A percentile compares a stretch with the other conserved stretches of the same genome.
phyloP scores from a whole-genome alignment of 176 grass and related monocot genomes.

The Oryza punctata region DNA sequence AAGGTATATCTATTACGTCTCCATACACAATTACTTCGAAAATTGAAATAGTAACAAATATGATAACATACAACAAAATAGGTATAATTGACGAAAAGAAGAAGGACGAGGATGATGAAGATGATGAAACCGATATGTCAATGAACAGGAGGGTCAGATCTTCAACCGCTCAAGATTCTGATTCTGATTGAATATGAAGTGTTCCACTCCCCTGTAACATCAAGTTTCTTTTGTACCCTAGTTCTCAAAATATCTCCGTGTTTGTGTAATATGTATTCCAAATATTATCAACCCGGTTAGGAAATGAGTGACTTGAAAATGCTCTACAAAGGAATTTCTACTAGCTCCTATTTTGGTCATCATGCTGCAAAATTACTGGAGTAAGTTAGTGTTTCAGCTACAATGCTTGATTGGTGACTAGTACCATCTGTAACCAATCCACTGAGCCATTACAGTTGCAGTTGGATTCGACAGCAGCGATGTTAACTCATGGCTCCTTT shows the following conservation, averaged over 20 bases:
- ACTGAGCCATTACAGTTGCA: no score
- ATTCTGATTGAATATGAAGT: constrained; percentile 63
- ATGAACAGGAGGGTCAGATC: constrained; percentile 75
- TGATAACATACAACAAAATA: constrained; percentile 27
- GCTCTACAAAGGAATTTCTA: neutral
- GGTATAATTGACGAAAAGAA: constrained; percentile 92
- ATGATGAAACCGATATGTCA: constrained; percentile 46
- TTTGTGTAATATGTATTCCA: neutral
- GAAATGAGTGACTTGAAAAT: neutral
- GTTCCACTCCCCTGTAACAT: neutral
- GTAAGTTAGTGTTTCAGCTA: no score
- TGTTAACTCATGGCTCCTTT: no score
- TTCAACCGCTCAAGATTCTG: constrained; percentile 62
- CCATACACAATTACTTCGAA: neutral
- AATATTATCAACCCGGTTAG: constrained; percentile 15
- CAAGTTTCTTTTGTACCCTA: constrained; percentile 19
- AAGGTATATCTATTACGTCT: constrained; percentile 47
- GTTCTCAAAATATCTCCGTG: neutral
- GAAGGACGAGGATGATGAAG: constrained; percentile 46
- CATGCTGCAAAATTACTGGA: no score
- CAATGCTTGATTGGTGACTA: no score
- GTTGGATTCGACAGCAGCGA: no score
- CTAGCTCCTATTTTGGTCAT: neutral
- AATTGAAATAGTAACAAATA: neutral
- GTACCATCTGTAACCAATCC: no score